Conservation (phyloP, 495 filamentous ascomycete genomes). For the Aspergillus campestris region DNA sequence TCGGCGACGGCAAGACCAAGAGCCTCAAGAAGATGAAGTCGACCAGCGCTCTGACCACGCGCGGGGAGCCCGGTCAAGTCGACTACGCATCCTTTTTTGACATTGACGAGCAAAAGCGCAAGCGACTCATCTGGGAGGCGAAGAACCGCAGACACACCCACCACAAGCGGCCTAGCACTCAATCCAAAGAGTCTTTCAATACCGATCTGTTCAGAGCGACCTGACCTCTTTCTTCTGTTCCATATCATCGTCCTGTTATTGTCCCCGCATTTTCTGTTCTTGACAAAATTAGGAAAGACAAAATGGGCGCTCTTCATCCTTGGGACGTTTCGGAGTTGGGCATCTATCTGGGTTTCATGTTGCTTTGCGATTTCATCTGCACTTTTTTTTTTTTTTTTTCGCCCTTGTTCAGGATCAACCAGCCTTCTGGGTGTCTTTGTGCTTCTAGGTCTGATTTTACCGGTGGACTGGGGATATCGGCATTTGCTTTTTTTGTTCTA, state of each 20-base stretch:
- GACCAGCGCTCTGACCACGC: conserved; percentile 24
- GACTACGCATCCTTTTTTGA: conserved; percentile 34
- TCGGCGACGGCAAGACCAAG: conserved; percentile 20
- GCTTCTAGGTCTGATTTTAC: too few species aligned
- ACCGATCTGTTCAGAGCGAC: not conserved
- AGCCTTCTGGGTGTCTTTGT: too few species aligned
- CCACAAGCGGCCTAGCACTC: conserved; percentile 14
- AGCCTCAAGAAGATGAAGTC: conserved; percentile 45
- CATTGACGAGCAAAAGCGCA: conserved; percentile 40
- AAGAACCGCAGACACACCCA: conserved; percentile 33
- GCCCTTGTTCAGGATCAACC: too few species aligned
- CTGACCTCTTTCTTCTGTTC: not conserved
- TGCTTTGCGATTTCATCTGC: not conserved
- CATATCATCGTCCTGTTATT: conserved; percentile 1
- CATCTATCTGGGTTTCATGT: not conserved
- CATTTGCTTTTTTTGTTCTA: too few species aligned
- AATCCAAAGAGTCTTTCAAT: conserved; percentile 9
- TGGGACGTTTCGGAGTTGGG: conserved; percentile 10
- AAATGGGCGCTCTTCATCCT: conserved; percentile 7
- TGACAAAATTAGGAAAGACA: conserved; percentile 13
- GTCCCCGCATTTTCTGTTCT: not conserved
- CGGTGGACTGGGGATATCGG: too few species aligned
- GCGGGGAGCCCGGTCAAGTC: conserved; percentile 17
- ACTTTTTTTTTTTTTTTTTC: conserved; percentile 2
- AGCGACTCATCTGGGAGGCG: conserved; percentile 42